Conservation (phyloP, 2,329 filamentous ascomycete species). For the Aspergillus quadricinctus region DNA sequence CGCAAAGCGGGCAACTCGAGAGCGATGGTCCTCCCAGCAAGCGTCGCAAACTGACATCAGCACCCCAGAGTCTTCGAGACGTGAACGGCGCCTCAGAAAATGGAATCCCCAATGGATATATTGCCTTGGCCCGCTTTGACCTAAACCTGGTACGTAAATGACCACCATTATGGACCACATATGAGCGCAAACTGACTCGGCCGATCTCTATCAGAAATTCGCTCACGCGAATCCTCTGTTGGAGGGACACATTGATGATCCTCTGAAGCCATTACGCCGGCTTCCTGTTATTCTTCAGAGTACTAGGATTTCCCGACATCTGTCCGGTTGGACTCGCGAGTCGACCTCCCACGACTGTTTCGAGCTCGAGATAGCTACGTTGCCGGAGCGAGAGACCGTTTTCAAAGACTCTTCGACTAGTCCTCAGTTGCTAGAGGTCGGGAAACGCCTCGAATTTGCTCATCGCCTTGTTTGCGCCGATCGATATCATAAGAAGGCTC, state of each 20-base stretch:
- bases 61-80: slow-evolving; percentile 14
- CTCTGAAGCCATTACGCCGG: neutral
- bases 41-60: slow-evolving; percentile 27
- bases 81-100: slow-evolving; percentile 12
- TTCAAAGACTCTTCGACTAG: slow-evolving; percentile 16
- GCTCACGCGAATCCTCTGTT: neutral
- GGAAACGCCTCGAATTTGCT: slow-evolving; percentile 21
- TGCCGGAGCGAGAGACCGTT: slow-evolving; percentile 13
- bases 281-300: slow-evolving; percentile 21
- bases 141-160: slow-evolving; percentile 27
- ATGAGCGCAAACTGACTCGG: neutral
- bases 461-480: slow-evolving; percentile 22
- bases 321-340: neutral
- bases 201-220: slow-evolving; percentile 16
- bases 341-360: slow-evolving; percentile 8
- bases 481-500: slow-evolving; percentile 17
- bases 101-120: slow-evolving; percentile 25
- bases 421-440: slow-evolving; percentile 13
- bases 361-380: slow-evolving; percentile 18
- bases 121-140: slow-evolving; percentile 28
- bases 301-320: neutral
- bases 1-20: slow-evolving; percentile 10
- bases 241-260: neutral
- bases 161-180: neutral
- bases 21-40: slow-evolving; percentile 23